phyloP scores from a whole-genome alignment of 1,139 yeast genomes.

The Lodderomyces parapsilosis region DNA sequence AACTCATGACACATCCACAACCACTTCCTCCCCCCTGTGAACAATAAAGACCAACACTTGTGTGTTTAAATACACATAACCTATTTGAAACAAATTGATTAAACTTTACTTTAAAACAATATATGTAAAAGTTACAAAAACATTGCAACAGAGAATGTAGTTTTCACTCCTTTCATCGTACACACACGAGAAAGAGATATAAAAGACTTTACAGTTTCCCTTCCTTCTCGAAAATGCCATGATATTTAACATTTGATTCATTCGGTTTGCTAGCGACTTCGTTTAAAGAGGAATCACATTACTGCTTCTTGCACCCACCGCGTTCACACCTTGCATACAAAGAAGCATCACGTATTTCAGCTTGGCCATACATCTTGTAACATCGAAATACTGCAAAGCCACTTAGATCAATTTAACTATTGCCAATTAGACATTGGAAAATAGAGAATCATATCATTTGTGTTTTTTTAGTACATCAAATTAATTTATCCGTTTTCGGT shows the following conservation, averaged over 20 bases:
- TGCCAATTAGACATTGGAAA: no score
- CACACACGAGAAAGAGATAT: neutral
- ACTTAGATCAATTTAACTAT: no score
- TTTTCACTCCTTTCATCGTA: neutral
- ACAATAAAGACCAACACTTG: no score
- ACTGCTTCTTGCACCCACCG: neutral
- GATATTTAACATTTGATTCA: no score
- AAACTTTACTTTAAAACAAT: no score
- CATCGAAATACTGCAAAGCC: neutral
- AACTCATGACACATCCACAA: slow-evolving; percentile 1
- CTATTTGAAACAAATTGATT: neutral
- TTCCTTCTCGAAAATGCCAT: neutral
- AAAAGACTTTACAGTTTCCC: neutral
- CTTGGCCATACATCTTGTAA: neutral
- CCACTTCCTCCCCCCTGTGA: neutral
- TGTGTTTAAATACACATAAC: neutral
- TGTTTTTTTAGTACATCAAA: no score
- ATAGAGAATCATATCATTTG: no score
- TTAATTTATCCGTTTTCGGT: no score
- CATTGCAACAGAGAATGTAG: neutral
- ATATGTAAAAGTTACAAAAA: neutral
- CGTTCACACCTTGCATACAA: neutral
- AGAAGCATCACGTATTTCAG: neutral
- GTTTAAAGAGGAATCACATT: neutral
- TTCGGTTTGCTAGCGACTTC: no score